phyloP scores from a whole-genome alignment of 306 rosid species.

The Cicer pinnatifidum region DNA sequence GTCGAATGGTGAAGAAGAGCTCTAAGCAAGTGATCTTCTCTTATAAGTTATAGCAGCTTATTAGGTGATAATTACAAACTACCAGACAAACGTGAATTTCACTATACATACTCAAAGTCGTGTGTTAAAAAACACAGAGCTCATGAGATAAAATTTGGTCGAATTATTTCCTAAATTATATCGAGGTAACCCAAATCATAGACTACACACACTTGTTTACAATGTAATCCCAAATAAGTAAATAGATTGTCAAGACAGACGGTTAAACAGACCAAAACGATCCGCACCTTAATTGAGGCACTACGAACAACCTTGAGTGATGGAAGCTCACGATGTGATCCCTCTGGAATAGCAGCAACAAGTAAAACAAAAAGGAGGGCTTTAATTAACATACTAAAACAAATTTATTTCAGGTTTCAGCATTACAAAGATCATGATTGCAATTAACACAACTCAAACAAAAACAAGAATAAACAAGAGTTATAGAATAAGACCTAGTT shows the following conservation, averaged over 20 bases:
- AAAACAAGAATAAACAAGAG: not conserved
- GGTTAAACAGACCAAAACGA: slow-evolving; percentile 33
- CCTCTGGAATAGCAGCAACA: slow-evolving; percentile 64
- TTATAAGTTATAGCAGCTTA: not conserved
- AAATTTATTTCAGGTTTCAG: slow-evolving; percentile 27
- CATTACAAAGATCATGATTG: not conserved
- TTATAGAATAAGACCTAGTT: not conserved
- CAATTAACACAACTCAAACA: slow-evolving; percentile 2
- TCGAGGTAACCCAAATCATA: not conserved
- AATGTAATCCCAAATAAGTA: slow-evolving; percentile 9
- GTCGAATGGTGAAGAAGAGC: not conserved
- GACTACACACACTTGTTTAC: not conserved
- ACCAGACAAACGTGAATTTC: not conserved
- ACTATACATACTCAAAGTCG: not conserved
- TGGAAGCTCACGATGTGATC: slow-evolving; percentile 94
- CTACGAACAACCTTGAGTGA: slow-evolving; percentile 71
- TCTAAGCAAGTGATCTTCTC: not conserved
- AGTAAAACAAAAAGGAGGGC: slow-evolving; percentile 23
- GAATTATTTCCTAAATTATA: slow-evolving; percentile 4
- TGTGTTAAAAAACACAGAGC: not conserved
- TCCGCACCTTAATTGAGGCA: slow-evolving; percentile 70
- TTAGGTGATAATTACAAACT: not conserved
- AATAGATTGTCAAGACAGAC: slow-evolving; percentile 8
- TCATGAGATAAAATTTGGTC: slow-evolving; percentile 19
- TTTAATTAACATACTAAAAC: slow-evolving; percentile 11